A percentile compares a stretch with the other conserved stretches of the same genome.
These are phyloP conservation scores for Scheffersomyces quercinus DNA, from an alignment of 1,139 yeast genomes.

Conservation along the genomic window DNA sequence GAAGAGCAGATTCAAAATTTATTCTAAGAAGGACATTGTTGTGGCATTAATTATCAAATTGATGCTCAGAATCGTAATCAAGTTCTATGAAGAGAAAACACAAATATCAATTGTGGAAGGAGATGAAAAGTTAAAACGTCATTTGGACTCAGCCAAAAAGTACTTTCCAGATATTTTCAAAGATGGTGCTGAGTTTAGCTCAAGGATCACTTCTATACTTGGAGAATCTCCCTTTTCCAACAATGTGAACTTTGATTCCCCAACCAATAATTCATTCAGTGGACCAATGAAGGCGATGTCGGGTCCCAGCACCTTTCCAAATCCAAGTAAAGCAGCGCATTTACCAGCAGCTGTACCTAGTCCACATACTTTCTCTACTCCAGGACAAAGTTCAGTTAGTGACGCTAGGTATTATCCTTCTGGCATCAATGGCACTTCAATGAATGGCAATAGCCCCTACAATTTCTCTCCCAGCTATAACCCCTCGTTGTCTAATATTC, in stretches of 20 bases:
- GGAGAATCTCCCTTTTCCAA: constrained; percentile 6
- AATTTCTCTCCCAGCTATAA: constrained; percentile 4
- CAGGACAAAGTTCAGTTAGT: not conserved
- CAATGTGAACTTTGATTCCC: not conserved
- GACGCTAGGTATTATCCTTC: not conserved
- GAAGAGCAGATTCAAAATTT: constrained; percentile 14
- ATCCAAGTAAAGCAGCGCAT: not conserved
- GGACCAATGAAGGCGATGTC: not conserved
- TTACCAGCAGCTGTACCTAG: not conserved
- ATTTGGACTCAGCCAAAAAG: constrained; percentile 22
- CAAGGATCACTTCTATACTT: not conserved
- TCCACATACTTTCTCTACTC: not conserved
- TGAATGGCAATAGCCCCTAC: not conserved
- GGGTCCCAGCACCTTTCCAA: not conserved
- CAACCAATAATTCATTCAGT: not conserved
- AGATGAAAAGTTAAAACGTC: constrained; percentile 18
- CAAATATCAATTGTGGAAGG: constrained; percentile 15
- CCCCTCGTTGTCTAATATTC: constrained; percentile 27
- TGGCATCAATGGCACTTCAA: not conserved
- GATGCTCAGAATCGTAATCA: constrained; percentile 25
- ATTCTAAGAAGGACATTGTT: constrained; percentile 25
- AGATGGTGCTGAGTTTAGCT: constrained; percentile 3
- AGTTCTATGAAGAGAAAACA: constrained; percentile 24
- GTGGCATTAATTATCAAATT: constrained; percentile 22
- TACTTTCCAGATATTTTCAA: constrained; percentile 28